Percentiles rank a stretch among this genome's conserved stretches.
Conservation (phyloP, 306 rosid genomes). For the Trifolium fragiferum region DNA sequence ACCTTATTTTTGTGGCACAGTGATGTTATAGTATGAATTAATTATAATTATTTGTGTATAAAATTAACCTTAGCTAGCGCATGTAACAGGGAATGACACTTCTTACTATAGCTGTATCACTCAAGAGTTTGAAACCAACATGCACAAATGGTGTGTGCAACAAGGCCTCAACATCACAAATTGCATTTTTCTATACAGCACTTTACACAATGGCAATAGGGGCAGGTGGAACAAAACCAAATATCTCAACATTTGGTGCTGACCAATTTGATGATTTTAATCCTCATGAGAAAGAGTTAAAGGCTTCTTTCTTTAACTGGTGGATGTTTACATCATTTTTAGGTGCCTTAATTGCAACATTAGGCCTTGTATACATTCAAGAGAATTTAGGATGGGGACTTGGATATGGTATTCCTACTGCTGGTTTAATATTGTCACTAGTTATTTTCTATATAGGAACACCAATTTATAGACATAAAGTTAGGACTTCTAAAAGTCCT, state of each 20-base stretch:
- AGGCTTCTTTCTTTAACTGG: slow-evolving; percentile 95
- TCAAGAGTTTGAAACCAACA: slow-evolving; percentile 69
- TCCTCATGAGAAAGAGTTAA: slow-evolving; percentile 70
- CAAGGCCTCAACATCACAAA: slow-evolving; percentile 72
- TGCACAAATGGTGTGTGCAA: slow-evolving; percentile 64
- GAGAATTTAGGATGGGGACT: slow-evolving; percentile 93
- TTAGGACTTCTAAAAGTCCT: slow-evolving; percentile 58
- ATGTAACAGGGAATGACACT: slow-evolving; percentile 74
- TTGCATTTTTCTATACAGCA: slow-evolving; percentile 74
- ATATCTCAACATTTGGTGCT: slow-evolving; percentile 93
- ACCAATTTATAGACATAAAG: slow-evolving; percentile 79
- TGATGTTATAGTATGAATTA: neutral
- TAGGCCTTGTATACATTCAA: slow-evolving; percentile 80
- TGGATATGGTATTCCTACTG: slow-evolving; percentile 87
- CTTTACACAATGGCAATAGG: slow-evolving; percentile 90
- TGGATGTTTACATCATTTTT: slow-evolving; percentile 96
- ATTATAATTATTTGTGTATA: neutral
- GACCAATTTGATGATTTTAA: slow-evolving; percentile 92
- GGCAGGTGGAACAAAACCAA: slow-evolving; percentile 92
- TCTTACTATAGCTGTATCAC: slow-evolving; percentile 69
- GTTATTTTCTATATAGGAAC: slow-evolving; percentile 70
- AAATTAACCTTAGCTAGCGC: too few species aligned
- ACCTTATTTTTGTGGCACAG: slow-evolving; percentile 6
- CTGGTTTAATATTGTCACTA: slow-evolving; percentile 71
- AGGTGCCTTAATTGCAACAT: slow-evolving; percentile 81